Evolutionary conservation across 139 green algal species (phyloP).

Genomic region (Chlorella ohadii): DNA sequence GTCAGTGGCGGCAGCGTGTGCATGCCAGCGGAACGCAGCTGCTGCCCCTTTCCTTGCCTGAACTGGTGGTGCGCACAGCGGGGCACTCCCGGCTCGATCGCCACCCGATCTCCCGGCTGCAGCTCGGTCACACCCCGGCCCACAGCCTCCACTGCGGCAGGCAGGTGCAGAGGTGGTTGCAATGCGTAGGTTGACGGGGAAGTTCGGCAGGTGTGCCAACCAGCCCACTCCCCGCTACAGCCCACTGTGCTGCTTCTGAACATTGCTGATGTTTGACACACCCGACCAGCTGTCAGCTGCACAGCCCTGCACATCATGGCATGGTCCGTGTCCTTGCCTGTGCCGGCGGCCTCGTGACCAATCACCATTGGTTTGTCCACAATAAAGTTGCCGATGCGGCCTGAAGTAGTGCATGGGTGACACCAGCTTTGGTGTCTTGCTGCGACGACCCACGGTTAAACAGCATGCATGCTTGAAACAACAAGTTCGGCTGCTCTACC

Average conservation of each 20-base stretch:
- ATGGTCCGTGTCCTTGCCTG: too few species aligned
- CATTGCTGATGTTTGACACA: too few species aligned
- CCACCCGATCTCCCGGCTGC: conserved; percentile 44
- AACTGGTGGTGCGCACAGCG: conserved; percentile 45
- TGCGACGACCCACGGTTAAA: too few species aligned
- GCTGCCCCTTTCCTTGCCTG: conserved; percentile 6
- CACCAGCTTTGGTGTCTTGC: too few species aligned
- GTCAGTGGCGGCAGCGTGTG: too few species aligned
- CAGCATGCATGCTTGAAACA: too few species aligned
- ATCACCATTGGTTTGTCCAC: conserved; percentile 50
- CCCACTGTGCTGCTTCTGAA: too few species aligned
- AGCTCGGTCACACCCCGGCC: not conserved
- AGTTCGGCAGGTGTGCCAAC: not conserved
- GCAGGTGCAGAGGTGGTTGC: too few species aligned
- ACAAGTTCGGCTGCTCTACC: too few species aligned
- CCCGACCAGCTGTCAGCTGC: too few species aligned
- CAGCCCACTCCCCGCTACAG: too few species aligned
- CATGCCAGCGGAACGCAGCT: not conserved
- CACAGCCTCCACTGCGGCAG: conserved; percentile 18
- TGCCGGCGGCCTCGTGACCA: conserved; percentile 53
- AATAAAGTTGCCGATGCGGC: conserved; percentile 52
- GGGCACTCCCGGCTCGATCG: conserved; percentile 53
- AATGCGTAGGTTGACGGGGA: not conserved
- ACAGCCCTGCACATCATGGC: too few species aligned
- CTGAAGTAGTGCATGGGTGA: not conserved